Percentiles rank a stretch among this genome's conserved stretches.
Conservation (phyloP, 192 early-diverging fungal species). For the Funneliformis geosporum region DNA sequence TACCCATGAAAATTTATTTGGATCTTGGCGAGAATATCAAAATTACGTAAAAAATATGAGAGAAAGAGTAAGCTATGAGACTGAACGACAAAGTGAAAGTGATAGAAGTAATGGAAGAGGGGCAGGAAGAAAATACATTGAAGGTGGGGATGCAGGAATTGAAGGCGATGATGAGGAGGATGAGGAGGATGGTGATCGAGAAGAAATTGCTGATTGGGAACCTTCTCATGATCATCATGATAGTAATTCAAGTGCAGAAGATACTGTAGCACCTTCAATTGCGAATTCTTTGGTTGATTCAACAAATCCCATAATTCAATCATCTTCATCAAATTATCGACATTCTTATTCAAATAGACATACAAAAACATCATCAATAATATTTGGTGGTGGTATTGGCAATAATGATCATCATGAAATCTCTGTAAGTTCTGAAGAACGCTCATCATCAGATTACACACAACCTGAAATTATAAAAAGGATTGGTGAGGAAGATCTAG, state of each 20-base stretch:
- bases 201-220: neutral
- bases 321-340: neutral
- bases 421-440: neutral
- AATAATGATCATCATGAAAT: slow-evolving; percentile 7
- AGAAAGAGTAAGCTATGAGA: slow-evolving; percentile 1
- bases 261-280: neutral
- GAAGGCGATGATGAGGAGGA: neutral
- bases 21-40: slow-evolving; percentile 32
- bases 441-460: neutral
- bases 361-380: neutral
- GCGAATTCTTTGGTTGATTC: neutral
- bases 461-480: neutral
- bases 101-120: neutral
- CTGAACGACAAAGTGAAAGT: neutral
- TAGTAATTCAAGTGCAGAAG: slow-evolving; percentile 6
- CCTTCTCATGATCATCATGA: slow-evolving; percentile 11
- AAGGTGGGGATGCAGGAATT: neutral
- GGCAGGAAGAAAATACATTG: neutral
- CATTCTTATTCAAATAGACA: neutral
- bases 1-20: slow-evolving; percentile 46
- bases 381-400: neutral
- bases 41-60: slow-evolving; percentile 20
- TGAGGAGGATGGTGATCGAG: neutral
- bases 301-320: neutral
- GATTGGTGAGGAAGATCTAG: slow-evolving; percentile 17